Base-by-base conservation (phyloP, 2,329 filamentous ascomycete species). In the Trichoderma sp. region DNA sequence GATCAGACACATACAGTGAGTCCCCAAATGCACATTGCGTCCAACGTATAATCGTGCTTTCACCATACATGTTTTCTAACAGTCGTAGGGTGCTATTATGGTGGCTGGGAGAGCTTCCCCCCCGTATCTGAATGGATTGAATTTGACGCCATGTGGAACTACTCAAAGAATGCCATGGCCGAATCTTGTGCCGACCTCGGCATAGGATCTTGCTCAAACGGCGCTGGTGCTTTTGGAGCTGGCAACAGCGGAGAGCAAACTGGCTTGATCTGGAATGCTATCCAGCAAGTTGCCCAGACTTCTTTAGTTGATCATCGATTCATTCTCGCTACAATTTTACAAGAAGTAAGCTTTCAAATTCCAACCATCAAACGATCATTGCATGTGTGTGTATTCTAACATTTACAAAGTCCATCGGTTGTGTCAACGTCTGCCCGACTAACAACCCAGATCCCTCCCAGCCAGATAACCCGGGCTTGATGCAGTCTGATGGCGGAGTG, bases 361-460 rank as follows among this genome's bases (percentile, higher is more conserved):
- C 2, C 8, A 30, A 47, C 12, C 18, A 51, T 51, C n/a, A 51
- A 21, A 18, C 43, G 12, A n/a, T 51, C 34, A 21, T 47, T 32
- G 7, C 11, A 4, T 4, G 3, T 3, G 32, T 18, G 18, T 28
- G 6, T 32, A 8, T 32, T 8, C 65, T 60, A 6, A 68, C 18
- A n/a, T 43, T 32, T 11, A 51, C 32, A 74, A 83, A 85, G 74
- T 82, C 80, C 74, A 81, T 80, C 71, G 83, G 83, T 63, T 84
- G 83, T 75, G 82, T 84, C 28, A 82, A 83, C 32, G 82, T 80
- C 34, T 76, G 74, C 3, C 82, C 82, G 24, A 83, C 81, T 60
- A 76, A 79, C 77, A 80, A 83, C 83, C 51, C 73, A 70, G 65
- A 68, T n/a, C 65, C 53, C 24, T 68, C 65, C 21, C 34, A 60